Percentiles rank a stretch among this genome's conserved stretches.
Evolutionary conservation across 2,329 filamentous ascomycete species (phyloP).

Genomic region (Botryotinia narcissicola): DNA sequence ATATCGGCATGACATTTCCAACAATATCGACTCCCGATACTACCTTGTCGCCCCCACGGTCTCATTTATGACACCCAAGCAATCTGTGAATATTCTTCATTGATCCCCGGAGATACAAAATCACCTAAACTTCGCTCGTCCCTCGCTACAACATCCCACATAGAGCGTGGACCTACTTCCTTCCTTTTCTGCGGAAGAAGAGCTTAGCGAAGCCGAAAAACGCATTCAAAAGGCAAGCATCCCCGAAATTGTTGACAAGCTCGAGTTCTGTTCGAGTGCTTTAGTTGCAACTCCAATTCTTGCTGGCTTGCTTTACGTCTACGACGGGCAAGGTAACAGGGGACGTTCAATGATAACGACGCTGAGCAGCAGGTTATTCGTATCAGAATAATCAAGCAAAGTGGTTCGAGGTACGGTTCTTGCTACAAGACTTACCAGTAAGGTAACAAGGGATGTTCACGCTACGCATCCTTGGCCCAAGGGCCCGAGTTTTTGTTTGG

Average conservation of each 20-base stretch:
- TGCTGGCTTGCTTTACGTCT: background rate
- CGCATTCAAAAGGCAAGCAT: conserved; percentile 45
- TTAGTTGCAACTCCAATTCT: background rate
- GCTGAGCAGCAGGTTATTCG: conserved; percentile 93
- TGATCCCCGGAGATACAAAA: background rate
- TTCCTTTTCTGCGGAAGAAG: conserved; percentile 38
- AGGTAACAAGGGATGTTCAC: background rate
- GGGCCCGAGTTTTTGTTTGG: background rate
- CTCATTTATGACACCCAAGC: background rate
- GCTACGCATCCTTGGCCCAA: background rate
- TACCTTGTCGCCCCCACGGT: background rate
- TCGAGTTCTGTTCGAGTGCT: conserved; percentile 17
- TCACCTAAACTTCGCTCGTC: background rate
- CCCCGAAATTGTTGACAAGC: conserved; percentile 30
- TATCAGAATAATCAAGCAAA: conserved; percentile 72
- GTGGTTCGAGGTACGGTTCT: conserved; percentile 69
- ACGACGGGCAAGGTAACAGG: background rate
- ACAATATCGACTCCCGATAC: background rate
- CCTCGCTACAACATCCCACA: background rate
- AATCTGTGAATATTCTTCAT: background rate
- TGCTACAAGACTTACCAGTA: background rate
- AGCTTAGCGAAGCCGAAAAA: conserved; percentile 45
- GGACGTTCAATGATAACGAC: conserved; percentile 85
- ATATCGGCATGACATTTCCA: background rate
- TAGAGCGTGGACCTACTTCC: background rate